A percentile compares a stretch with the other conserved stretches of the same genome.
These are phyloP conservation scores for Astraeus odoratus DNA, from an alignment of 768 basidiomycete genomes.

Conservation along the genomic window DNA sequence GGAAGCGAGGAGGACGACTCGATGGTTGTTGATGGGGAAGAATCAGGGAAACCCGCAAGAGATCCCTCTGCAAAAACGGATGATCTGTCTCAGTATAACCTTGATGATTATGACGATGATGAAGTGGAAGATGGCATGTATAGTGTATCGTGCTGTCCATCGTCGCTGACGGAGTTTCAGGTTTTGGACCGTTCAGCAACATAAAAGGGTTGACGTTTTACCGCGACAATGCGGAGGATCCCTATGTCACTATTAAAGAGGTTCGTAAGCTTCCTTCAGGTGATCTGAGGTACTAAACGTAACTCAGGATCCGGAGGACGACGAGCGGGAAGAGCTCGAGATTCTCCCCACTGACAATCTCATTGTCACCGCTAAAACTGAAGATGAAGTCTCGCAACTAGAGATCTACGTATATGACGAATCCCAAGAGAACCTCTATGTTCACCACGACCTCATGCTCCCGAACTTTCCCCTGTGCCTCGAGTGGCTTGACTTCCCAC, in stretches of 20 bases:
- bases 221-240: conserved; percentile 87
- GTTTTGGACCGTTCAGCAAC: conserved; percentile 80
- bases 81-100: conserved; percentile 79
- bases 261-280: conserved; percentile 34
- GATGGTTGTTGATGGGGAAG: conserved; percentile 54
- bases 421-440: conserved; percentile 83
- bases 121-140: conserved; percentile 25
- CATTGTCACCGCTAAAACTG: conserved; percentile 87
- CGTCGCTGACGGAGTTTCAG: conserved; percentile 27
- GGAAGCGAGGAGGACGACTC: conserved; percentile 45
- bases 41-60: conserved; percentile 13
- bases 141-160: background rate
- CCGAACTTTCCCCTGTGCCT: conserved; percentile 97
- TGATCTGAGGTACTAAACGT: conserved; percentile 7
- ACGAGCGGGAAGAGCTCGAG: conserved; percentile 87
- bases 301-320: conserved; percentile 59
- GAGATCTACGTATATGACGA: conserved; percentile 97
- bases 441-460: conserved; percentile 96
- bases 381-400: conserved; percentile 92
- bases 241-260: conserved; percentile 94
- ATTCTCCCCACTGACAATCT: conserved; percentile 88
- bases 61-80: conserved; percentile 36
- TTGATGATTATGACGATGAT: conserved; percentile 85
- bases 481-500: conserved; percentile 98
- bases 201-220: conserved; percentile 94